Conservation (phyloP, 148 eudicot genomes). For the Salicornia ramosissima region DNA sequence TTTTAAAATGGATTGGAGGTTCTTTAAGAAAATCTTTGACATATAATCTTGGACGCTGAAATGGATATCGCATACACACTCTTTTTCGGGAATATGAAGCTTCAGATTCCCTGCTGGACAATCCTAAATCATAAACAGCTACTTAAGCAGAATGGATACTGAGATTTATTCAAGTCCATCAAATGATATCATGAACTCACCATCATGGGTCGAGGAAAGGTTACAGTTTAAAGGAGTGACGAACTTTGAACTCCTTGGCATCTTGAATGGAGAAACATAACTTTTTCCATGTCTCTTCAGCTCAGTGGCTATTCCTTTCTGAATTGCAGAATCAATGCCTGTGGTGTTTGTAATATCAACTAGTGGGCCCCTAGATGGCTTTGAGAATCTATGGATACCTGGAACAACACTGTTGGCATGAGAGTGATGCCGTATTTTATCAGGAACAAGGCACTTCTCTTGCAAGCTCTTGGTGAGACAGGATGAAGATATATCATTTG, state of each 20-base stretch:
- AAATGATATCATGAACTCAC: slow-evolving; percentile 31
- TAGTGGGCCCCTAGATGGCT: slow-evolving; percentile 39
- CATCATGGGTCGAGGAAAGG: slow-evolving; percentile 31
- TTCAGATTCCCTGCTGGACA: slow-evolving; percentile 34
- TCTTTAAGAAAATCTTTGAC: slow-evolving; percentile 55
- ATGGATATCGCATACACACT: slow-evolving; percentile 60
- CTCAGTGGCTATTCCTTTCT: slow-evolving; percentile 35
- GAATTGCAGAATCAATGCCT: slow-evolving; percentile 17
- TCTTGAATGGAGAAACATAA: slow-evolving; percentile 73
- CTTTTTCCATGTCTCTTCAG: slow-evolving; percentile 42
- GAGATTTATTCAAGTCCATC: slow-evolving; percentile 5
- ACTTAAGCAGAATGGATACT: slow-evolving; percentile 7
- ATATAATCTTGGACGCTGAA: slow-evolving; percentile 46
- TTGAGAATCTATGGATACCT: slow-evolving; percentile 28
- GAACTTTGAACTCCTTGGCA: slow-evolving; percentile 71
- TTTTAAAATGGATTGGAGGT: slow-evolving; percentile 37
- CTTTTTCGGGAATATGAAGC: slow-evolving; percentile 39
- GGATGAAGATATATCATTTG: slow-evolving; percentile 21
- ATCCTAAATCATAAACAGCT: slow-evolving; percentile 31
- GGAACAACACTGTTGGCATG: slow-evolving; percentile 24
- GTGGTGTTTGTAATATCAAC: slow-evolving; percentile 52
- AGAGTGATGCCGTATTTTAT: slow-evolving; percentile 10
- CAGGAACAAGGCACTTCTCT: slow-evolving; percentile 17
- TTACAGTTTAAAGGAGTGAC: slow-evolving; percentile 50
- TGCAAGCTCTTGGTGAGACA: slow-evolving; percentile 25